Base-by-base conservation (phyloP, 1,139 yeast species). In the Sugiyamaella castrensis region DNA sequence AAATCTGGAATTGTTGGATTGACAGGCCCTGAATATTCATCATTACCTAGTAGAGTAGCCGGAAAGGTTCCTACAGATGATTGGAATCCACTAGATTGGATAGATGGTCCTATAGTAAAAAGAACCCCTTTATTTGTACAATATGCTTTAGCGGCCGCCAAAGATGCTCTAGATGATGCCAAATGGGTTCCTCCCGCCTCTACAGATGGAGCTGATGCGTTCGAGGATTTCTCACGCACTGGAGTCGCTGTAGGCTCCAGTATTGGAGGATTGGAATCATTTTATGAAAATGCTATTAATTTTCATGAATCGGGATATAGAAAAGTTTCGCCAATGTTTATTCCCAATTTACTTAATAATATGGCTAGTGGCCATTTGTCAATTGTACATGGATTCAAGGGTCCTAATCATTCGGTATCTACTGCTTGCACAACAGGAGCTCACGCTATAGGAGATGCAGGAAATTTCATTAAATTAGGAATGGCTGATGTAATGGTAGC, bases 341-440 rank as follows among this genome's bases (percentile, higher is more conserved):
- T 94, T 10, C 98, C 98, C 0, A 82, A 79, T 57, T 70, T 91
- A 41, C 72, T 94, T 46, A 80, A 87, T 44, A 94, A 92, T 66
- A 94, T 94, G 98, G 96, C 96, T 0, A 89, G 92, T 0, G 98
- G 98, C 1, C 84, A 89, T 57, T 79, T 92, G 4, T 84, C 96
- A 4, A 91, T 92, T 51, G 76, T 79, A 56, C 79, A 82, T 61
- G 84, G 86, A 2, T 69, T 88, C 31, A 72, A 77, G 57, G 99
- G 98, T 0, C 96, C 96, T 1, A 80, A 87, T 48, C 96, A 89
- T 64, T 73, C 96, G 0, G 94, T 84, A 0, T 80, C 96, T 1
- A 89, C 98, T 0, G 98, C 98, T 0, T 94, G 99, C 71, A 96
- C 98, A 2, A 89, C 98, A 0, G 99, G 99, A 0, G 79, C 87